Evolutionary conservation across 768 basidiomycete genomes (phyloP), one percentile per base, ranked within the genome.

Genomic region (Obba rivulosa): DNA sequence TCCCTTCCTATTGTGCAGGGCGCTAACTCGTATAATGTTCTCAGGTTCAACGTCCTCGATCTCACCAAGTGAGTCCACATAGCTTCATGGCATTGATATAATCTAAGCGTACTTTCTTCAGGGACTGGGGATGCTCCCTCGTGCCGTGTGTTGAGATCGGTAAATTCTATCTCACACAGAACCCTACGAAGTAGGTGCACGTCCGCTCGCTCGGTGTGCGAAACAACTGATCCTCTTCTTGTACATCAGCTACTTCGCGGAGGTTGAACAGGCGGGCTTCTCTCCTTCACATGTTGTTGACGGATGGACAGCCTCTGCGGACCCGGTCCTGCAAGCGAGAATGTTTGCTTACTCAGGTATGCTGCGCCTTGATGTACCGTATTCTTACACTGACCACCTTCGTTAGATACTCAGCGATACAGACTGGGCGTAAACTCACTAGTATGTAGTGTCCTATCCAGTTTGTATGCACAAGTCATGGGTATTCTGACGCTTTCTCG

Each of bases 241-340:
- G 37, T 8, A 22, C 22, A 18, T 22, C 40, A 69, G 64, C 53
- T 61, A 64, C 50, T 69, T 68, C 36, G 55, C 63, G 0, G 71
- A 72, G 56, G 61, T 73, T 13, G 70, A 73, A 43, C 74, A 74
- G 52, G 60, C 62, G 25, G 75, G 73, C 28, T 78, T 76, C 61
- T 67, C 74, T 9, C 79, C 79, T 4, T 69, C 74, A 1, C 76
- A 78, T 54, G 62, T 77, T 61, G 69, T 80, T 38, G 55, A 62
- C 49, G 70, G 71, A 14, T 64, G 69, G 54, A 79, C 77, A 61
- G 69, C 78, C 5, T 72, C 70, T 0, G 76, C 75, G 40, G 80
- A 82, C 61, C 80, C 79, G 1, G 77, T 77, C 36, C 70, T 81
- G 18, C 80, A 82, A 60, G 69, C 72, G 16, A 74, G 79, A 28